phyloP scores from a whole-genome alignment of 2,329 filamentous ascomycete species.

The Xylariales sp. region DNA sequence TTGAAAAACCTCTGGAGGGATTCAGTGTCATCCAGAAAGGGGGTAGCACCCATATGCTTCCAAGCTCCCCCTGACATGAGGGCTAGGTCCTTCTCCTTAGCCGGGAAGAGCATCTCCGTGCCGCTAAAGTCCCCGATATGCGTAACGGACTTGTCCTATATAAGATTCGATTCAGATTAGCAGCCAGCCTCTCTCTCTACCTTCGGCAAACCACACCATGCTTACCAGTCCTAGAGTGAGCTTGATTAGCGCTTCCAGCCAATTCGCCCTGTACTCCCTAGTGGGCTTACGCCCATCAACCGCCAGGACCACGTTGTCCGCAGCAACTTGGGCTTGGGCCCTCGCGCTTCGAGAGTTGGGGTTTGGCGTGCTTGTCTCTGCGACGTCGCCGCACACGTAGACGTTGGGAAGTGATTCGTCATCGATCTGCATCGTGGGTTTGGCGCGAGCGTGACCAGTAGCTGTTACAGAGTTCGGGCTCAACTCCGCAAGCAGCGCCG shows the following conservation, averaged over 20 bases:
- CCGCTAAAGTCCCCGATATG: slow-evolving; percentile 57
- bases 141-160: slow-evolving; percentile 58
- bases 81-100: slow-evolving; percentile 57
- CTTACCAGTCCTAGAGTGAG: slow-evolving; percentile 65
- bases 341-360: slow-evolving; percentile 67
- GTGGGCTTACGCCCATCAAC: slow-evolving; percentile 56
- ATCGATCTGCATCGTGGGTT: slow-evolving; percentile 66
- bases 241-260: slow-evolving; percentile 64
- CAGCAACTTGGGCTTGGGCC: slow-evolving; percentile 64
- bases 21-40: slow-evolving; percentile 55
- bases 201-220: slow-evolving; percentile 1
- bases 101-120: slow-evolving; percentile 56
- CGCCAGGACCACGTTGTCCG: slow-evolving; percentile 64
- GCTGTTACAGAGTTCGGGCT: slow-evolving; percentile 58
- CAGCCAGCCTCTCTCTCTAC: not conserved
- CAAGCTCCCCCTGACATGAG: slow-evolving; percentile 59
- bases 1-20: slow-evolving; percentile 29
- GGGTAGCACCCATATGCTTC: slow-evolving; percentile 57
- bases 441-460: slow-evolving; percentile 64
- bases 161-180: slow-evolving; percentile 1
- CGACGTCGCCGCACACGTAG: slow-evolving; percentile 74
- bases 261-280: slow-evolving; percentile 56
- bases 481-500: slow-evolving; percentile 58
- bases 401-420: slow-evolving; percentile 62
- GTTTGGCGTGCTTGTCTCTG: slow-evolving; percentile 61